Evolutionary conservation across 2,329 filamentous ascomycete genomes (phyloP).

Genomic region (Curvularia hawaiiensis): DNA sequence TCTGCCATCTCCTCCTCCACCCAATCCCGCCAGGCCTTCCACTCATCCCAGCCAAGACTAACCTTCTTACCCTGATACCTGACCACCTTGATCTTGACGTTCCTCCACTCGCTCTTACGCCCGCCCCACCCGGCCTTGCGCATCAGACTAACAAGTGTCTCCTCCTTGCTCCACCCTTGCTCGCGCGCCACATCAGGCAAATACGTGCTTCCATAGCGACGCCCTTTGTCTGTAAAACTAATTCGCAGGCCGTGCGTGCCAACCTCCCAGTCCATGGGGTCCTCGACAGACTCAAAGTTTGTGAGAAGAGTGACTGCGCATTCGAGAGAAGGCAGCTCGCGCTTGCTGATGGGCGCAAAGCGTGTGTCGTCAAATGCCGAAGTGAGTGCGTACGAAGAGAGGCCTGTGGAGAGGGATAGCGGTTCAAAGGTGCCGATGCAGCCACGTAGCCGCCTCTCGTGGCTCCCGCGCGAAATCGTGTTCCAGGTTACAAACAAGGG

Average conservation of each 20-base stretch:
- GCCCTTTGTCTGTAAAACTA: constrained; percentile 74
- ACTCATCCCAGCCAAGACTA: constrained; percentile 72
- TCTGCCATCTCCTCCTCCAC: constrained; percentile 51
- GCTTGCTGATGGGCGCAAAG: constrained; percentile 61
- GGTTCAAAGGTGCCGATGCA: constrained; percentile 79
- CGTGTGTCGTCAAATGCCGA: constrained; percentile 66
- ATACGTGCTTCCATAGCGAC: constrained; percentile 84
- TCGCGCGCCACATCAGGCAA: constrained; percentile 89
- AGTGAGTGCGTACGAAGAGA: constrained; percentile 16
- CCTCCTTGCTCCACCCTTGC: constrained; percentile 94
- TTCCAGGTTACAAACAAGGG: constrained; percentile 98
- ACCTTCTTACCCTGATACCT: constrained; percentile 87
- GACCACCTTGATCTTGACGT: constrained; percentile 78
- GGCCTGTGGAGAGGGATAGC: constrained; percentile 12
- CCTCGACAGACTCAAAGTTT: constrained; percentile 76
- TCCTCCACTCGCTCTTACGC: constrained; percentile 68
- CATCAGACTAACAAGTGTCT: constrained; percentile 88
- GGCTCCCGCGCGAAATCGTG: constrained; percentile 60
- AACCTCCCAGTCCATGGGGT: constrained; percentile 82
- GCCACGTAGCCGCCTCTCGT: constrained; percentile 74
- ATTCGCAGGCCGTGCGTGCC: constrained; percentile 88
- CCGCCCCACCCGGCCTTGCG: constrained; percentile 93
- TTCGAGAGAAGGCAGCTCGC: constrained; percentile 47
- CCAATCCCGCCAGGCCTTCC: constrained; percentile 81
- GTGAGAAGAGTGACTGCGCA: constrained; percentile 77